Base-by-base conservation (phyloP, 1,139 yeast species). In the Yamadazyma taylorii region DNA sequence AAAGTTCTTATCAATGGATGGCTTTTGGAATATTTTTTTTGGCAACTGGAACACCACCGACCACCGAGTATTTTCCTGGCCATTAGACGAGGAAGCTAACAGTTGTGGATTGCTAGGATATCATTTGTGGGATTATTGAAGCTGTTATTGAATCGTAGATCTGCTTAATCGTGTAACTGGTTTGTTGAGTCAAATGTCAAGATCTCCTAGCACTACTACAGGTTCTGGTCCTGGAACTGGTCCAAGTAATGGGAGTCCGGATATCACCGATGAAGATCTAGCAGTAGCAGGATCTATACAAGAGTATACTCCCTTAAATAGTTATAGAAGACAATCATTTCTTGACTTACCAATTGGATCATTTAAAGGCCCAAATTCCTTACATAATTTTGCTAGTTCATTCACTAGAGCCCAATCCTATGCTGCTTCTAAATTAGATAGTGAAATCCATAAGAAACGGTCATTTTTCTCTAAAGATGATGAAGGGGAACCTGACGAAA, bases 401-500 rank as follows among this genome's bases (percentile, higher is more conserved):
- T 71, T 69, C 50, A 66, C 74, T 11, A 58, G 77, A 47, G 76
- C 77, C 15, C 76, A 70, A 48, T 61, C 66, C 17, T 71, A 68
- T 51, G 73, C 68, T 16, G 75, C 74, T 11, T 58, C 65, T 22
- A 69, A 69, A 39, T 57, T 71, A 37, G 77, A 71, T 44, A 65
- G 66, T 43, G 72, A 66, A 31, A 67, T 71, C 47, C 71, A 64
- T 48, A 66, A 59, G 37, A 65, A 64, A 38, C 51, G 77, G 39
- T 69, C 75, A 0, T 71, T 70, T 43, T 69, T 71, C 41, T 53
- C 52, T 11, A 46, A 40, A 12, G 50, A 45, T 12, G 43, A 38
- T 4, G 47, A 42, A 17, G 49, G 46, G 4, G 55, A 48, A 14
- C 51, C 42, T 17, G 63, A 53, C 17, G 88, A 81, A 53, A 60